Percentiles rank a stretch among this genome's conserved stretches.
phyloP scores from a whole-genome alignment of 164 flowering plant species.

The Amborella trichopoda region DNA sequence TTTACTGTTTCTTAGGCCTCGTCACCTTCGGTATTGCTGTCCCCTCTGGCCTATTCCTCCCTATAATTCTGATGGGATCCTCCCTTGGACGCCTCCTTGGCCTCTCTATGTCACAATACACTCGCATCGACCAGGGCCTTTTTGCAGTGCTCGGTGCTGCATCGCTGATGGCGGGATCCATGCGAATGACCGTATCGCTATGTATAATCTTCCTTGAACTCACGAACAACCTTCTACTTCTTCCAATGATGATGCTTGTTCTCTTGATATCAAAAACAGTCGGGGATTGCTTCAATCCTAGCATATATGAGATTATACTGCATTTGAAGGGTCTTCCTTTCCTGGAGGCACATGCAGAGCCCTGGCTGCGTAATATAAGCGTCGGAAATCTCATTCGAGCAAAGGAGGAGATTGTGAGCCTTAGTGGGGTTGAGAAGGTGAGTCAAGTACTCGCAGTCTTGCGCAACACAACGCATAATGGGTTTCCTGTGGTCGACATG shows the following conservation, averaged over 20 bases:
- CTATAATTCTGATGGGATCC: slow-evolving; percentile 83
- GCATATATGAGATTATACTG: slow-evolving; percentile 62
- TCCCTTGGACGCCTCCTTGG: slow-evolving; percentile 80
- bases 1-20: slow-evolving; percentile 57
- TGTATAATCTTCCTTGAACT: slow-evolving; percentile 75
- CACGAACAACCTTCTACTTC: slow-evolving; percentile 69
- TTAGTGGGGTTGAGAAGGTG: slow-evolving; percentile 74
- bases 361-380: slow-evolving; percentile 80
- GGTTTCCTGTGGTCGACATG: slow-evolving; percentile 72
- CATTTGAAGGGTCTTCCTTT: slow-evolving; percentile 80
- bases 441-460: slow-evolving; percentile 55
- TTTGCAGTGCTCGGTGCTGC: slow-evolving; percentile 89
- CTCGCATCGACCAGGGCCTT: slow-evolving; percentile 66
- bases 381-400: slow-evolving; percentile 79
- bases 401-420: slow-evolving; percentile 52
- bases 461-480: slow-evolving; percentile 67
- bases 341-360: slow-evolving; percentile 70
- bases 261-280: slow-evolving; percentile 85
- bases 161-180: slow-evolving; percentile 81
- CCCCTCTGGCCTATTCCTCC: slow-evolving; percentile 84
- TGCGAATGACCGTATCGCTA: slow-evolving; percentile 83
- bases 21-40: slow-evolving; percentile 77
- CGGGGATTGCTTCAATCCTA: slow-evolving; percentile 67
- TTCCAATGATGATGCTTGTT: slow-evolving; percentile 83
- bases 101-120: slow-evolving; percentile 37